These are phyloP conservation scores for Paratinospora sagittata DNA, from an alignment of 164 flowering plant genomes.

Conservation along the genomic window DNA sequence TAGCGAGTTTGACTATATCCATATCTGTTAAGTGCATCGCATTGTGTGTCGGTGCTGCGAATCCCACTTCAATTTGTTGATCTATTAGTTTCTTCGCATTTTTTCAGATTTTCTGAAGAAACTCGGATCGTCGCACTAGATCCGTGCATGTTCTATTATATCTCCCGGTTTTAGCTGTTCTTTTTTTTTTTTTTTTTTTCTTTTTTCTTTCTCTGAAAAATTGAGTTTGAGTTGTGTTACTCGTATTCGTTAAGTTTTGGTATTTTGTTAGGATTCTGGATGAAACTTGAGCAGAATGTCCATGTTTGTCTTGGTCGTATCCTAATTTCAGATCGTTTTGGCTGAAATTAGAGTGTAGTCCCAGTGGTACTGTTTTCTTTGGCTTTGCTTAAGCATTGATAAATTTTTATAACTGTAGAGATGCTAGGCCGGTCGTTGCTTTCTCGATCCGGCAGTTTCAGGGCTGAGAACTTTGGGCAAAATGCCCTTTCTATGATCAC, in stretches of 20 bases:
- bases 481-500: constrained; percentile 66
- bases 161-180: neutral
- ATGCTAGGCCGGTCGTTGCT: constrained; percentile 4
- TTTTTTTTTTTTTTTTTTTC: no score
- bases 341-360: neutral
- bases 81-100: neutral
- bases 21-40: neutral
- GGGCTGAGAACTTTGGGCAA: constrained; percentile 74
- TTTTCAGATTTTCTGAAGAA: neutral
- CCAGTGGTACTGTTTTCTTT: neutral
- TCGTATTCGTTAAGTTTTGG: neutral
- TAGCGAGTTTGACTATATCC: no score
- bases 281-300: neutral
- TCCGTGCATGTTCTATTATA: neutral
- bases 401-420: neutral
- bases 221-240: no score
- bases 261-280: neutral
- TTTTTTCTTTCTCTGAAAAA: no score
- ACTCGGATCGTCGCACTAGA: neutral
- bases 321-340: neutral
- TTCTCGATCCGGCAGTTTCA: constrained; percentile 45
- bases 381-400: neutral
- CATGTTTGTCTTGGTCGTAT: neutral
- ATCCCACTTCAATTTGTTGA: neutral
- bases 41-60: neutral